Evolutionary conservation across 345 rosid genomes (phyloP).

Genomic region (Hevea brasiliensis): DNA sequence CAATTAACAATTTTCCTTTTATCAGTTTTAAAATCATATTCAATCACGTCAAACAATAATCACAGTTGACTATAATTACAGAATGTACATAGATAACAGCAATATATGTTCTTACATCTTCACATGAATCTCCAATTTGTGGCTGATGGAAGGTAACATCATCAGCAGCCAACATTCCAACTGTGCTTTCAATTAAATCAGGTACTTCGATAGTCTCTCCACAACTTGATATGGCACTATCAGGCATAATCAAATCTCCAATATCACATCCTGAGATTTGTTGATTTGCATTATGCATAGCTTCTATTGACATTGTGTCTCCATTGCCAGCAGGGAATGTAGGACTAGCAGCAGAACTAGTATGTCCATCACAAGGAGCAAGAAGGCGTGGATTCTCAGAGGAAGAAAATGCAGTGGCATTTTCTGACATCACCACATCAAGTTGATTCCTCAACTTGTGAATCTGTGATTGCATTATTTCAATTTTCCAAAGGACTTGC

Average conservation of each 20-base stretch:
- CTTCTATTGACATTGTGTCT: constrained; percentile 60
- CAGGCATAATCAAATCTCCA: constrained; percentile 62
- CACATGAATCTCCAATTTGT: constrained; percentile 58
- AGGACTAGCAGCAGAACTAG: constrained; percentile 87
- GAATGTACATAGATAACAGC: too few relatives aligned
- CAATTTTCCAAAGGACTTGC: constrained; percentile 69
- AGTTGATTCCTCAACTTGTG: constrained; percentile 61
- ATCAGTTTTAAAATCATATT: not conserved
- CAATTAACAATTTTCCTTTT: not conserved
- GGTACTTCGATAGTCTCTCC: constrained; percentile 75
- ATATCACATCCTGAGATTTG: constrained; percentile 52
- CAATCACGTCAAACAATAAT: not conserved
- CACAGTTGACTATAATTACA: not conserved
- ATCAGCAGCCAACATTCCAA: constrained; percentile 71
- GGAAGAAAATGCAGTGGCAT: constrained; percentile 76
- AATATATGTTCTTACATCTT: constrained; percentile 58
- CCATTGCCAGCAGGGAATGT: constrained; percentile 70
- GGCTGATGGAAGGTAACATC: constrained; percentile 71
- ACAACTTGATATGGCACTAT: constrained; percentile 56
- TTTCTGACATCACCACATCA: constrained; percentile 61
- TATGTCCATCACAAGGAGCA: constrained; percentile 56
- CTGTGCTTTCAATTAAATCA: constrained; percentile 91
- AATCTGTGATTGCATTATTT: constrained; percentile 57
- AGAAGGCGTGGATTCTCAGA: constrained; percentile 85
- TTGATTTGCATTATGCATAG: constrained; percentile 43